phyloP scores from a whole-genome alignment of 2,329 filamentous ascomycete species.

The Periconia sp. region DNA sequence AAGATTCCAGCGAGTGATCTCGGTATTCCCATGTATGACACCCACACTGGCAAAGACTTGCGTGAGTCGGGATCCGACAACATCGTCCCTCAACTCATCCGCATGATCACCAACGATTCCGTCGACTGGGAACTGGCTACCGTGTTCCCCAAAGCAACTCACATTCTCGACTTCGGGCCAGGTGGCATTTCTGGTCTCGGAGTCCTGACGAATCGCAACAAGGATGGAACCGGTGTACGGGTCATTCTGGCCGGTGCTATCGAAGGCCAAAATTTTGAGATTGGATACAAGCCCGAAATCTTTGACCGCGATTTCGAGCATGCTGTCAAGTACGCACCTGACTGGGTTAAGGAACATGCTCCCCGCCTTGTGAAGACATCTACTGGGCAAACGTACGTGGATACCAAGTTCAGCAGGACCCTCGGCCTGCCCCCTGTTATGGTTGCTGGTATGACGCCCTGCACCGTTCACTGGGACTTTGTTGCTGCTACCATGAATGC shows the following conservation, averaged over 20 bases:
- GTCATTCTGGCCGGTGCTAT: conserved; percentile 95
- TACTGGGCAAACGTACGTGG: conserved; percentile 84
- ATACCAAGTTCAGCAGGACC: conserved; percentile 70
- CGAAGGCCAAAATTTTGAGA: conserved; percentile 83
- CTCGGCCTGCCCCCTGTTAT: conserved; percentile 52
- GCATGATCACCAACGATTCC: conserved; percentile 90
- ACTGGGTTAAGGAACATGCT: conserved; percentile 97
- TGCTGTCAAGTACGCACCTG: conserved; percentile 89
- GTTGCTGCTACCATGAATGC: conserved; percentile 58
- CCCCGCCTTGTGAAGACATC: conserved; percentile 91
- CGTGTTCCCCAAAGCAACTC: conserved; percentile 84
- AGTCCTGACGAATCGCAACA: conserved; percentile 96
- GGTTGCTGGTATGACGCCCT: conserved; percentile 54
- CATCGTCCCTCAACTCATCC: conserved; percentile 81
- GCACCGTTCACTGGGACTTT: conserved; percentile 52
- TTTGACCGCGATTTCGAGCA: conserved; percentile 96
- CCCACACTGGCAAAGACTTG: conserved; percentile 75
- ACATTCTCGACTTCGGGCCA: conserved; percentile 94
- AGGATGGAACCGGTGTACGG: conserved; percentile 95
- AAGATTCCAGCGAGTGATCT: conserved; percentile 72
- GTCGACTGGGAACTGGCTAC: conserved; percentile 98
- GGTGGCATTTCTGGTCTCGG: conserved; percentile 96
- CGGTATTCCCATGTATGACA: conserved; percentile 86
- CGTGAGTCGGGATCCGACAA: conserved; percentile 69
- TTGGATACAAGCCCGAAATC: conserved; percentile 96